Evolutionary conservation across 345 rosid genomes (phyloP).

Genomic region (Corymbia maculata): DNA sequence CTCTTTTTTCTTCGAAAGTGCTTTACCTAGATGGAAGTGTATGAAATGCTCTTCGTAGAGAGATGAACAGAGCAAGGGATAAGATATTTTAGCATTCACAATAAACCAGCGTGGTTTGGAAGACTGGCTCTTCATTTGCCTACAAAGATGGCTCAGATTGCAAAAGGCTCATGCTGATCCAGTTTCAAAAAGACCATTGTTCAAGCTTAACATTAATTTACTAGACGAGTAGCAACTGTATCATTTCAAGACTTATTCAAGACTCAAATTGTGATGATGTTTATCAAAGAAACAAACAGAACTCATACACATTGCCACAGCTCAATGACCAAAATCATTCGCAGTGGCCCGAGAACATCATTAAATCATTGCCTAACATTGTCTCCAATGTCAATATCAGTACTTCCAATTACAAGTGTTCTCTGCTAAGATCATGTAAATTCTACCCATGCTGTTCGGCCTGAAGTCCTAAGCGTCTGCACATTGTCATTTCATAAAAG

Average conservation of each 20-base stretch:
- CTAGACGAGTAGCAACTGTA: neutral
- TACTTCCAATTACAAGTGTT: neutral
- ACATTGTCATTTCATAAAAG: neutral
- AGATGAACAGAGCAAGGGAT: neutral
- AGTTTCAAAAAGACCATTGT: neutral
- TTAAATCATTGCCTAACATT: neutral
- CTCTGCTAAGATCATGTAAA: neutral
- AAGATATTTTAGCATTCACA: neutral
- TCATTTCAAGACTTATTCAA: neutral
- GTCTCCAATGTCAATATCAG: neutral
- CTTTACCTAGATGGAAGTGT: neutral
- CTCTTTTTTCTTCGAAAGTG: neutral
- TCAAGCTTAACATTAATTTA: neutral
- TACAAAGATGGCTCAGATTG: neutral
- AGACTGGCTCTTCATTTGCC: neutral
- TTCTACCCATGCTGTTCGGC: neutral
- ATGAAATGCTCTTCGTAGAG: neutral
- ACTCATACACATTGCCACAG: neutral
- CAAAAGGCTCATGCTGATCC: neutral
- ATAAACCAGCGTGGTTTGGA: neutral
- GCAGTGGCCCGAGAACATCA: neutral
- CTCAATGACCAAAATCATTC: neutral
- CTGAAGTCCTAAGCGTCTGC: neutral
- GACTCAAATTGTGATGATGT: neutral
- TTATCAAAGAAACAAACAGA: neutral